A percentile compares a stretch with the other conserved stretches of the same genome.
These are phyloP conservation scores for Maudiozyma barnettii DNA, from an alignment of 805 yeast genomes.

Conservation along the genomic window DNA sequence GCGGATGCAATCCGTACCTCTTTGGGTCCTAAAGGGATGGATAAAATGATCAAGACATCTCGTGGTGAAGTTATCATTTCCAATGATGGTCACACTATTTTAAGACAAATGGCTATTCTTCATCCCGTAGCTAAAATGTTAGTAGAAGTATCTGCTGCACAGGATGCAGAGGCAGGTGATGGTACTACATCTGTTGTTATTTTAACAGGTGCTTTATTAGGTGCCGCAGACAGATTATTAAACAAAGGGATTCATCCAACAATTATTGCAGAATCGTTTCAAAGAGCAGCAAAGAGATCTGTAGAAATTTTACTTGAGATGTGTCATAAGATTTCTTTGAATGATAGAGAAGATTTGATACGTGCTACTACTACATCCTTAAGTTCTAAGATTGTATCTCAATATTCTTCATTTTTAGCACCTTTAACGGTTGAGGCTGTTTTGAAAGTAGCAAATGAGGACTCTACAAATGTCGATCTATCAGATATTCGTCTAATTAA, in stretches of 20 bases:
- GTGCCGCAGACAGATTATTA: constrained; percentile 87
- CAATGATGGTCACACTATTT: constrained; percentile 95
- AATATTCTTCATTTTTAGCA: constrained; percentile 73
- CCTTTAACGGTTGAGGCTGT: constrained; percentile 95
- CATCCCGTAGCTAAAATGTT: constrained; percentile 98
- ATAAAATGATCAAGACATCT: constrained; percentile 93
- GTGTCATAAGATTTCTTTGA: constrained; percentile 71
- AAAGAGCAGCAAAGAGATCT: constrained; percentile 75
- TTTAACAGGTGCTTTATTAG: constrained; percentile 84
- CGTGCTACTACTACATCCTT: constrained; percentile 93
- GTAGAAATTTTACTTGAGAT: constrained; percentile 75
- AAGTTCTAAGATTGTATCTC: constrained; percentile 91
- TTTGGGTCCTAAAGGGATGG: constrained; percentile 98
- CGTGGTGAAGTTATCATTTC: constrained; percentile 89
- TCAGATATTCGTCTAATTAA: constrained; percentile 82
- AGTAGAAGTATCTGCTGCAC: constrained; percentile 96
- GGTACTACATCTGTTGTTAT: constrained; percentile 98
- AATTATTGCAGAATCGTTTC: constrained; percentile 86
- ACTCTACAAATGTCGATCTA: constrained; percentile 64
- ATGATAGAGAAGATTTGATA: constrained; percentile 72
- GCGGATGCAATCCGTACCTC: constrained; percentile 94
- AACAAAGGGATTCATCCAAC: constrained; percentile 94
- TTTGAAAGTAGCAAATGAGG: constrained; percentile 57
- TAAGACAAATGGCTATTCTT: constrained; percentile 94
- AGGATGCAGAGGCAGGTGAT: constrained; percentile 99